phyloP scores from a whole-genome alignment of 139 green algal species.

The Gonium pectorale region DNA sequence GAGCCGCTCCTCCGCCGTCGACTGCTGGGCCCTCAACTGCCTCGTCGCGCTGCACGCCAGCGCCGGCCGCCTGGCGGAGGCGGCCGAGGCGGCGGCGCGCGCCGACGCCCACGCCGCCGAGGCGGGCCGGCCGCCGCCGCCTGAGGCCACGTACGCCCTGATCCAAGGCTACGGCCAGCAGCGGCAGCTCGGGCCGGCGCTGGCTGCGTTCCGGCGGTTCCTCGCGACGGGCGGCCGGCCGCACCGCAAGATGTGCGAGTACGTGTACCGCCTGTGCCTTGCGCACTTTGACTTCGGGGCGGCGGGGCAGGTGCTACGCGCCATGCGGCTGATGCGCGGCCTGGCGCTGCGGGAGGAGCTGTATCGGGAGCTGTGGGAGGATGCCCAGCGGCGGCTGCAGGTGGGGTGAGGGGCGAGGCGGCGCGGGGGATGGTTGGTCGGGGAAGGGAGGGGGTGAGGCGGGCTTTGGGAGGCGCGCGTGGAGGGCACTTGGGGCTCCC shows the following conservation, averaged over 20 bases:
- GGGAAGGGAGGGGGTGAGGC: not conserved
- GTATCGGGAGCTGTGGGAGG: conserved; percentile 55
- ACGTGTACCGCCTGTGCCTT: conserved; percentile 60
- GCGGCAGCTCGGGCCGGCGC: conserved; percentile 44
- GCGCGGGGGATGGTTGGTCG: not conserved
- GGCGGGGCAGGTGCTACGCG: conserved; percentile 75
- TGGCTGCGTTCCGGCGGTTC: conserved; percentile 64
- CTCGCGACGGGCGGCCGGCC: conserved; percentile 64
- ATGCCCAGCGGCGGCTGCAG: conserved; percentile 27
- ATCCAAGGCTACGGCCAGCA: conserved; percentile 60
- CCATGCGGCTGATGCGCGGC: conserved; percentile 69
- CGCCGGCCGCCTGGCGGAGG: conserved; percentile 64
- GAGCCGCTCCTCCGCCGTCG: conserved; percentile 47
- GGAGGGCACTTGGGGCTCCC: too few relatives aligned
- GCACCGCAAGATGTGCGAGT: conserved; percentile 70
- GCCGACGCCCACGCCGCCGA: conserved; percentile 40
- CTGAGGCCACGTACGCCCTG: conserved; percentile 58
- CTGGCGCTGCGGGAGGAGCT: conserved; percentile 54
- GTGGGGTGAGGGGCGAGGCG: not conserved
- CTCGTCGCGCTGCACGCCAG: conserved; percentile 63
- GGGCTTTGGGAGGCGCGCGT: too few relatives aligned
- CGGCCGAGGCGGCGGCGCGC: conserved; percentile 53
- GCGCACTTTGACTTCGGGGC: conserved; percentile 41
- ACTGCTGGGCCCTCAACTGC: conserved; percentile 65
- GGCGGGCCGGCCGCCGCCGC: conserved; percentile 54